Percentiles rank a stretch among this genome's conserved stretches.
Evolutionary conservation across 164 flowering plant genomes (phyloP).

Genomic region (Liquidambar formosana): DNA sequence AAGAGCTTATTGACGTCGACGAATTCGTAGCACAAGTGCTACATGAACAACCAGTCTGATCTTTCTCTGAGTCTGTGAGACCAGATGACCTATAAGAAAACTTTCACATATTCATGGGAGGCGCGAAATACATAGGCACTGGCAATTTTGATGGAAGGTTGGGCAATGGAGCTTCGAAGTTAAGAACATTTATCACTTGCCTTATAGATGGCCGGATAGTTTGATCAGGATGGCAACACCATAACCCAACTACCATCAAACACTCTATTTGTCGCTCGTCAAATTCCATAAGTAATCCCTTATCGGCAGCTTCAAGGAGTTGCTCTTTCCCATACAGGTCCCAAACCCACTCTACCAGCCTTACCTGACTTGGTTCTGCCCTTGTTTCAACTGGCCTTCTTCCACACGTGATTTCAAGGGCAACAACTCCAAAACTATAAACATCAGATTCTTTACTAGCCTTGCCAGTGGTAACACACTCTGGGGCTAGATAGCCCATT

Average conservation of each 20-base stretch:
- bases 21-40: constrained; percentile 1
- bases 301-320: constrained; percentile 37
- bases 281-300: constrained; percentile 18
- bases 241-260: constrained; percentile 29
- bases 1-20: too few species aligned
- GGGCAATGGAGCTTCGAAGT: constrained; percentile 26
- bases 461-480: constrained; percentile 41
- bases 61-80: constrained; percentile 5
- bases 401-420: constrained; percentile 48
- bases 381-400: constrained; percentile 28
- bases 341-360: constrained; percentile 52
- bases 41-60: not conserved
- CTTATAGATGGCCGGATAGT: constrained; percentile 21
- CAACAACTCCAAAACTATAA: constrained; percentile 52
- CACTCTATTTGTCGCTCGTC: constrained; percentile 19
- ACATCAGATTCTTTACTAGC: constrained; percentile 56
- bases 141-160: constrained; percentile 25
- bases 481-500: constrained; percentile 57
- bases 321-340: constrained; percentile 35
- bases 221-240: constrained; percentile 32
- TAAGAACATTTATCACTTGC: constrained; percentile 28
- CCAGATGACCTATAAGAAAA: constrained; percentile 16
- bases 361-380: constrained; percentile 18
- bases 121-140: constrained; percentile 23
- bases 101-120: constrained; percentile 7